Conservation (phyloP, 768 basidiomycete species). For the Suillus ampliporus region DNA sequence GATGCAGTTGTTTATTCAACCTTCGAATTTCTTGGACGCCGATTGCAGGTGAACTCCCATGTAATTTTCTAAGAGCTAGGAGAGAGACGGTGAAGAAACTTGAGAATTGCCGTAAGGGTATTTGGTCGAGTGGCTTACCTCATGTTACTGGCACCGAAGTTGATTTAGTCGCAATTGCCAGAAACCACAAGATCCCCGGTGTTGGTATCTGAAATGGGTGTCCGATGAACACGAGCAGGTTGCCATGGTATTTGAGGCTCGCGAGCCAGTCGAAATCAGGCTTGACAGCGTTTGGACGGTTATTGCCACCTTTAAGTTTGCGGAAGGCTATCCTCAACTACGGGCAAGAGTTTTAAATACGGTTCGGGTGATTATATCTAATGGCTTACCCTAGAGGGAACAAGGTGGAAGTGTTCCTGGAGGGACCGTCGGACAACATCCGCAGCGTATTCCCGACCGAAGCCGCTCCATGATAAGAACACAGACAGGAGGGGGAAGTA, state of each 20-base stretch:
- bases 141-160: neutral
- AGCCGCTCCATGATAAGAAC: neutral
- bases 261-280: neutral
- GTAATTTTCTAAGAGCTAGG: neutral
- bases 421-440: neutral
- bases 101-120: too few species aligned
- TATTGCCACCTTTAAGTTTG: neutral
- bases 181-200: neutral
- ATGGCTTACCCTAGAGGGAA: neutral
- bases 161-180: neutral
- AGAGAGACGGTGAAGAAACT: too few species aligned
- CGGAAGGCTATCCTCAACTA: neutral
- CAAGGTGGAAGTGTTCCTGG: neutral
- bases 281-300: neutral
- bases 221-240: neutral
- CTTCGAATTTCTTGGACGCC: neutral
- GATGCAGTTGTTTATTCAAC: neutral
- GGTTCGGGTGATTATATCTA: neutral
- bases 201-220: neutral
- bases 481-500: neutral
- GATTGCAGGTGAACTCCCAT: neutral
- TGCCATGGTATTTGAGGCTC: neutral
- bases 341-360: neutral
- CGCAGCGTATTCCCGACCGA: neutral
- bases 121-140: neutral